Percentiles rank a stretch among this genome's conserved stretches.
Conservation (phyloP, 2,329 filamentous ascomycete genomes). For the Venturia nashicola region DNA sequence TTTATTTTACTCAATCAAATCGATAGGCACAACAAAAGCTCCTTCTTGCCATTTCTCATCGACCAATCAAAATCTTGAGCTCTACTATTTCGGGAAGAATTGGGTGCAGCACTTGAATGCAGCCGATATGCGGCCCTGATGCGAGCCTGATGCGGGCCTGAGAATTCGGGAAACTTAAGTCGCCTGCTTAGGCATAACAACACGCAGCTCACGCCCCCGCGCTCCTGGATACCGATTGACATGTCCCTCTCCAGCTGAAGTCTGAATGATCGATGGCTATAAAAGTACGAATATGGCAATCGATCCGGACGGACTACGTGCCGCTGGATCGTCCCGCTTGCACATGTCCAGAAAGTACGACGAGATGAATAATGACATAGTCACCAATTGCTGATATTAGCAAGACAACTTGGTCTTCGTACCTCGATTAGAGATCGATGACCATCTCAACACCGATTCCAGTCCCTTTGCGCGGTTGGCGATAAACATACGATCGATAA, state of each 20-base stretch:
- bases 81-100: background rate
- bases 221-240: background rate
- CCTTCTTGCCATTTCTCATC: background rate
- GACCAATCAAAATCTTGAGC: background rate
- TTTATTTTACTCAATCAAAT: background rate
- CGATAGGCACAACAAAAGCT: background rate
- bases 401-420: background rate
- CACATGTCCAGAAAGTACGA: background rate
- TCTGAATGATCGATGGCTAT: background rate
- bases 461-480: background rate
- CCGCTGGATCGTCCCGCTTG: background rate
- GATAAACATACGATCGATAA: background rate
- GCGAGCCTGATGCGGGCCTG: background rate
- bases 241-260: background rate
- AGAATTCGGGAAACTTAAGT: background rate
- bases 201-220: background rate
- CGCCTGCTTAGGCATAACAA: background rate
- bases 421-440: background rate
- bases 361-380: background rate
- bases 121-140: background rate
- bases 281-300: background rate
- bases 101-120: background rate
- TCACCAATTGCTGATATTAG: background rate
- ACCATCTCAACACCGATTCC: background rate
- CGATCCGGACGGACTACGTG: background rate